Conservation (phyloP, 345 rosid species). For the Isatis tinctoria region DNA sequence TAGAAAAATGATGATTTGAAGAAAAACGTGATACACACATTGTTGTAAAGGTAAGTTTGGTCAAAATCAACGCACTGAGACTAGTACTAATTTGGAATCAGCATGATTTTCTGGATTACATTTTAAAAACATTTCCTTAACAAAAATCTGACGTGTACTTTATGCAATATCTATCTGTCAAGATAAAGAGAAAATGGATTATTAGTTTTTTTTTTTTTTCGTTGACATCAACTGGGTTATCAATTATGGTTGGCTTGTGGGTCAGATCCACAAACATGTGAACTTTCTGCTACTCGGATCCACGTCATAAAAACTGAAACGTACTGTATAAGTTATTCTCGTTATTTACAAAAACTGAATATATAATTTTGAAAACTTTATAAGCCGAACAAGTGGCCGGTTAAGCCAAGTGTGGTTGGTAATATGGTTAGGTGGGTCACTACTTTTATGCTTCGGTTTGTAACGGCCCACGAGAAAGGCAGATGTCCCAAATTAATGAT, state of each 20-base stretch:
- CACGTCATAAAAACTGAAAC: slow-evolving; percentile 16
- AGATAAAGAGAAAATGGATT: slow-evolving; percentile 10
- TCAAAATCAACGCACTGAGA: neutral
- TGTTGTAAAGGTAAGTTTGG: neutral
- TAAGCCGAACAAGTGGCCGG: slow-evolving; percentile 1
- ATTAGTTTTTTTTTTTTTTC: neutral
- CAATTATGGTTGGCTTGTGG: slow-evolving; percentile 8
- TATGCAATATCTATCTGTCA: slow-evolving; percentile 15
- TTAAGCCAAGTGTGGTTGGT: neutral
- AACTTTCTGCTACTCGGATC: slow-evolving; percentile 15
- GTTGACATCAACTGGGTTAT: neutral
- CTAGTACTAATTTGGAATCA: neutral
- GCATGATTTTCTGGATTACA: neutral
- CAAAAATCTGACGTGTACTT: slow-evolving; percentile 16
- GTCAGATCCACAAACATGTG: slow-evolving; percentile 13
- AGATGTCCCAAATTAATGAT: neutral
- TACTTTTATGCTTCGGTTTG: neutral
- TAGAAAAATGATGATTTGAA: neutral
- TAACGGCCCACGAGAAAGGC: slow-evolving; percentile 5
- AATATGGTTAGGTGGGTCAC: neutral
- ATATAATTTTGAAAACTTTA: neutral
- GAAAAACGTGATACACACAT: neutral
- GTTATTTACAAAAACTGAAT: neutral
- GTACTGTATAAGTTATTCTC: neutral
- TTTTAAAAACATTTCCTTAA: neutral